Evolutionary conservation across 805 yeast species (phyloP), one percentile per base, ranked within the genome.

Genomic region (Maudiozyma serrabonitensis): DNA sequence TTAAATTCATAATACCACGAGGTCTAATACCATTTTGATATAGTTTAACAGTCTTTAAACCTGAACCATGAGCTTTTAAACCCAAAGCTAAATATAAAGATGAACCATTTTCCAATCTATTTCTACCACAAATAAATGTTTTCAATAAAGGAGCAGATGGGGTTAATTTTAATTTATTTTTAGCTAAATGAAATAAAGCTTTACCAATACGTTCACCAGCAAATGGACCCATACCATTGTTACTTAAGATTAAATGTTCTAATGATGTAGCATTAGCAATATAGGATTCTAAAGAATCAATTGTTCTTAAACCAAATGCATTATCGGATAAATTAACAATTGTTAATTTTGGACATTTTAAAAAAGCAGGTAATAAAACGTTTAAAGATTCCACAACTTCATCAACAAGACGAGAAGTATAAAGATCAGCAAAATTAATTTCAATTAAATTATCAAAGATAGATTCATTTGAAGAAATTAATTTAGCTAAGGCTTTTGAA

Each of bases 11-110:
- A 49, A 91, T 82, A 58, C 99, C 99, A 50, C 80, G 82, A 48
- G 95, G 98, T 69, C 99, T 82, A 55, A 93, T 93, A 64, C 99
- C 99, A 67, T 93, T 93, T 71, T 93, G 99, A 64, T 88, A 91
- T 56, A 93, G 75, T 64, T 85, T 81, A 35, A 90, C 80, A 51
- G 75, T 79, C 66, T 85, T 79, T 62, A 90, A 74, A 4, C 62
- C 68, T 47, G 81, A 78, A 41, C 77, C 74, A 67, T 93, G 96
- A 47, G 84, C 82, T 64, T 84, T 84, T 57, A 93, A 76, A 52
- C 95, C 96, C 50, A 87, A 73, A 9, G 97, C 80, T 70, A 95
- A 77, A 55, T 85, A 84, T 58, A 81, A 81, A 67, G 88, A 79
- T 6, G 97, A 89, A 2, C 98, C 99, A 66, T 89, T 89, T 67